These are phyloP conservation scores for Amaranthus hypochondriacus DNA, from an alignment of 148 eudicot genomes.

Conservation along the genomic window DNA sequence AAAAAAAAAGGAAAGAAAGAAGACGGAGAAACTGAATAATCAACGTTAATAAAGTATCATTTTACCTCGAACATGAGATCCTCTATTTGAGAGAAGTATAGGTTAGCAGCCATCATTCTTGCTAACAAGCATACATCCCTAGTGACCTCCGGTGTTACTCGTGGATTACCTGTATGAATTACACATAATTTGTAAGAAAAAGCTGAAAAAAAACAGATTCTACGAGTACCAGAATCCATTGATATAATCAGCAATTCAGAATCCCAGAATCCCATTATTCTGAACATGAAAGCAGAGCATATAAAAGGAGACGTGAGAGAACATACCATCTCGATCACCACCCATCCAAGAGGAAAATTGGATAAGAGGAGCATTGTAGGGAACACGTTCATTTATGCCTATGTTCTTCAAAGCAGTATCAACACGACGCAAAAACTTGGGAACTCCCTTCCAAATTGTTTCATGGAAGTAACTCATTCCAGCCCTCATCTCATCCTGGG, in stretches of 20 bases:
- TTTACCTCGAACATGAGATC: constrained; percentile 99
- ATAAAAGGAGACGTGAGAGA: neutral
- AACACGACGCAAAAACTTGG: constrained; percentile 88
- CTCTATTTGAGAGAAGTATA: constrained; percentile 94
- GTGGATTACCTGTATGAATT: constrained; percentile 73
- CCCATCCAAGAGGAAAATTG: constrained; percentile 99
- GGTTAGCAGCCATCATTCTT: constrained; percentile 98
- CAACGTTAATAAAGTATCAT: neutral
- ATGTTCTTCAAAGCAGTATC: constrained; percentile 96
- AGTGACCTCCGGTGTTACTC: constrained; percentile 99
- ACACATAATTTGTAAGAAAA: constrained; percentile 4
- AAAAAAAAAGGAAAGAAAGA: neutral
- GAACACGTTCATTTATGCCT: constrained; percentile 91
- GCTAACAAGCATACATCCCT: constrained; percentile 97
- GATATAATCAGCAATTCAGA: neutral
- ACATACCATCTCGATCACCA: constrained; percentile 93
- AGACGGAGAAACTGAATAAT: neutral
- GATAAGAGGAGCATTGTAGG: constrained; percentile 95
- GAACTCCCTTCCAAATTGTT: constrained; percentile 96
- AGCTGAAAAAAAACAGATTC: neutral
- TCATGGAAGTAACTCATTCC: constrained; percentile 99
- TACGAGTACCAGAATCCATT: neutral
- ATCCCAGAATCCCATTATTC: neutral
- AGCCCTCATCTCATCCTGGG: constrained; percentile 99
- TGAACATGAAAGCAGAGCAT: neutral